These are phyloP conservation scores for Tetracentron sinense DNA, from an alignment of 164 flowering plant species.

Conservation along the genomic window DNA sequence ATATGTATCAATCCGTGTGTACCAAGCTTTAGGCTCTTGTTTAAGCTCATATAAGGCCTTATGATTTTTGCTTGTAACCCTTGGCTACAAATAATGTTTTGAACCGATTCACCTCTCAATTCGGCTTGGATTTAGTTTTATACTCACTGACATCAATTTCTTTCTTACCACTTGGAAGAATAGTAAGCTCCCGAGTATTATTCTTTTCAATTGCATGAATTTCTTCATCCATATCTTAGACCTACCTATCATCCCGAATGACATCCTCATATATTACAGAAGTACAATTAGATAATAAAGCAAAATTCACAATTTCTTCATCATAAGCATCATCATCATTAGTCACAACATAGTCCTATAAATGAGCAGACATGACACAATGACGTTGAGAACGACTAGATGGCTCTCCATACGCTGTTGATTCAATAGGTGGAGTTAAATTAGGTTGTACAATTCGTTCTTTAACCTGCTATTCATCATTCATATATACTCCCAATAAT, in stretches of 20 bases:
- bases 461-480: not conserved
- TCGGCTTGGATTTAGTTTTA: not conserved
- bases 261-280: not conserved
- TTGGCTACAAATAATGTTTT: too few species aligned
- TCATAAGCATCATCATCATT: not conserved
- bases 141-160: not conserved
- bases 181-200: not conserved
- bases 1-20: too few species aligned
- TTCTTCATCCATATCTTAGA: not conserved
- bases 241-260: not conserved
- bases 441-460: not conserved
- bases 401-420: too few species aligned
- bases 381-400: too few species aligned
- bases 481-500: too few species aligned
- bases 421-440: too few species aligned
- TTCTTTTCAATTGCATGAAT: not conserved
- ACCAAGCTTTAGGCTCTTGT: too few species aligned
- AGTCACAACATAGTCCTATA: not conserved
- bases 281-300: not conserved
- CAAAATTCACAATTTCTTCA: not conserved
- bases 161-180: not conserved
- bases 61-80: too few species aligned
- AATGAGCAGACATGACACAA: not conserved
- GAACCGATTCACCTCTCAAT: not conserved
- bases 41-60: too few species aligned